phyloP scores from a whole-genome alignment of 1,284 basidiomycete species.

The Tilletia caries region DNA sequence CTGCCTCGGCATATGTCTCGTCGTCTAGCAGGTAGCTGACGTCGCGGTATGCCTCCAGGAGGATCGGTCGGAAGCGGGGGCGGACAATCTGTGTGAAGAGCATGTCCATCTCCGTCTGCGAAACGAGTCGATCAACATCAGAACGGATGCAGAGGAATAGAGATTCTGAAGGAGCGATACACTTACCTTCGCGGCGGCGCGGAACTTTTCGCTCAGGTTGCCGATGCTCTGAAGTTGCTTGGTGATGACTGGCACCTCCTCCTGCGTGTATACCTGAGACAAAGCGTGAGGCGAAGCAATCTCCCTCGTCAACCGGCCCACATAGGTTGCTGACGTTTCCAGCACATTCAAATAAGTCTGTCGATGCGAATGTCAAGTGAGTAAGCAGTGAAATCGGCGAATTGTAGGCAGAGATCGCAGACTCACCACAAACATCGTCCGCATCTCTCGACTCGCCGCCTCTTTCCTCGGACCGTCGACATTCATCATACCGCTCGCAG shows the following conservation, averaged over 20 bases:
- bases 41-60: constrained; percentile 84
- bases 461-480: constrained; percentile 50
- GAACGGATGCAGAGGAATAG: too few species aligned
- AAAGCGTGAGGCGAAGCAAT: constrained; percentile 25
- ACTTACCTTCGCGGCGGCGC: constrained; percentile 7
- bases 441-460: constrained; percentile 48
- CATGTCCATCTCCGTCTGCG: constrained; percentile 79
- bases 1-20: constrained; percentile 74
- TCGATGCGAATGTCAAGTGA: not conserved
- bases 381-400: not conserved
- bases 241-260: constrained; percentile 19
- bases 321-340: constrained; percentile 39
- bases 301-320: constrained; percentile 39
- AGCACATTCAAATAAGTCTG: constrained; percentile 48
- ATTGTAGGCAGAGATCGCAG: not conserved
- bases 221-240: constrained; percentile 3
- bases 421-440: constrained; percentile 36
- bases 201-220: not conserved
- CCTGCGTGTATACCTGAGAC: constrained; percentile 19
- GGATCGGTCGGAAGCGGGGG: constrained; percentile 74
- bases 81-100: constrained; percentile 87
- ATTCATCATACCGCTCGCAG: constrained; percentile 34
- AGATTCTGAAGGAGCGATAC: too few species aligned
- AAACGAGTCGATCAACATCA: not conserved
- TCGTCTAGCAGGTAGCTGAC: constrained; percentile 79